Base-by-base conservation (phyloP, 139 green algal genomes). In the Mychonastes homosphaera region DNA sequence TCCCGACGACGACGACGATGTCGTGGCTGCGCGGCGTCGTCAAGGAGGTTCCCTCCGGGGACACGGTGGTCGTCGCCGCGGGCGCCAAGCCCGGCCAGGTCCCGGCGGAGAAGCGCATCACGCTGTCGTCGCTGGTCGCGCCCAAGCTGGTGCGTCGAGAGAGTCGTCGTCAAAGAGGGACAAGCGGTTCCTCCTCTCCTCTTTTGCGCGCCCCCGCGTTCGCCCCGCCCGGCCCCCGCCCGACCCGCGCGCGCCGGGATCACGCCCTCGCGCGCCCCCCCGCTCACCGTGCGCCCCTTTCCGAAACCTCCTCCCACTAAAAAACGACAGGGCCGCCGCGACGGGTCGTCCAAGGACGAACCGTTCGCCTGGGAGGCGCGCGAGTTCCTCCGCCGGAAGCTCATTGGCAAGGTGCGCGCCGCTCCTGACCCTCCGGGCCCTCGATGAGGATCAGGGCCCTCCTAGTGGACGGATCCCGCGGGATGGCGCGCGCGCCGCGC, bases 101-200 rank as follows among this genome's bases (percentile, higher is more conserved):
- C 0, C 82, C 88, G 8, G 84, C 89, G 3, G 90, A 98, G 69
- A 98, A 96, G 79, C 76, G 81, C 0, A 75, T 98, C 34, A 97
- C 87, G 8, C 69, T 98, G 9, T 81, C 84, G 0, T 92, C 79
- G 0, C 56, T 98, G 15, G 74, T 90, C 4, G 84, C 88, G 0
- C 92, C 92, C 3, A 77, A 82, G 40, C 64, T 98, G 74, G 90
- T 91, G 57, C 55, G 83, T 45, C 19, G 2, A 7, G n/a, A n/a
- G 26, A 4, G 10, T 29, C 28, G 4, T 55, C 27, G 36, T 33
- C 48, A 19, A 45, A 40, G 52, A n/a, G n/a, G n/a, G n/a, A n/a
- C n/a, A n/a, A n/a, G 40, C 40, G 40, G 40, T 19, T 19, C 40
- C 19, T 19, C 40, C 40, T 19, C 19, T n/a, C 19, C 19, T 47